Evolutionary conservation across 805 yeast species (phyloP), one percentile per base, ranked within the genome.

Genomic region (Jamesozyma hellenica): DNA sequence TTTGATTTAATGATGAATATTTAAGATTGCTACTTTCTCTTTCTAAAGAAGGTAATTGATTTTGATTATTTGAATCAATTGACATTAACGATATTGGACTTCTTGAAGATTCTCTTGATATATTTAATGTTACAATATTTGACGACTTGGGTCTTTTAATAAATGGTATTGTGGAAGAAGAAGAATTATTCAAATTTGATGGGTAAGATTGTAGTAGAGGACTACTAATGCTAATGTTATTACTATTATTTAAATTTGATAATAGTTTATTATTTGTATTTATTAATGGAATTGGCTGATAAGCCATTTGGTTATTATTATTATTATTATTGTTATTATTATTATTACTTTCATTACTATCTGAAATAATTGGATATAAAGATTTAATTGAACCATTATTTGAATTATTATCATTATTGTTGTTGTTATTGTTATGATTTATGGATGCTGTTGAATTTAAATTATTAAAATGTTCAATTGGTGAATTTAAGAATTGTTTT

Each of bases 91-190:
- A 49, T 12, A 56, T 50, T 7, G 61, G 61, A 39, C 60, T 55
- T 43, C 55, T 48, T 11, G 61, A 56, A 4, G 58, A 49, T 40
- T 56, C 62, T 35, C 62, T 48, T 4, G 62, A 58, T 16, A 58
- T 56, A 35, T 58, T 58, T 36, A 58, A 42, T 17, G 59, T 58
- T 12, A 58, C 62, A 37, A 56, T 57, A 39, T 57, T 57, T 5
- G 61, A 58, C 4, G 58, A 55, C 35, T 56, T 55, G 16, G 55
- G 44, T 32, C 59, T 50, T 36, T 53, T 55, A 32, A 58, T 52
- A 36, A 51, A 53, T 7, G 60, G 39, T 27, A 35, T 29, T 4
- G 40, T 13, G 6, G 40, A 27, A 18, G 40, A 36, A 13, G 41
- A 38, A 14, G 41, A 28, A 4, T 25, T 34, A 21, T 28, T 33